phyloP scores from a whole-genome alignment of 2,329 filamentous ascomycete genomes.

The Drechslerella coelobrocha region DNA sequence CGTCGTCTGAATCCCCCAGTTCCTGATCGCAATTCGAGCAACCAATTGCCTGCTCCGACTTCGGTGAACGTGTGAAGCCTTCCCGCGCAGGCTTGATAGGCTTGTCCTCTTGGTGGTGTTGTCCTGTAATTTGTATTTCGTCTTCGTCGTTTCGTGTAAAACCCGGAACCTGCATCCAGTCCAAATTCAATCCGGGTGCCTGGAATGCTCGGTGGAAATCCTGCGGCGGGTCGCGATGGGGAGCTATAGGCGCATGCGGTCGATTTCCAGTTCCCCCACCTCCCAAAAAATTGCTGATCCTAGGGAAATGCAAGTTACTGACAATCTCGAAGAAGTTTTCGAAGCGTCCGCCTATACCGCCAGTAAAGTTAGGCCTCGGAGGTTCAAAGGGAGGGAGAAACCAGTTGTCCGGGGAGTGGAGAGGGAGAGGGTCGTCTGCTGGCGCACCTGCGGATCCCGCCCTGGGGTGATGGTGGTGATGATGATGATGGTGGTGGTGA shows the following conservation, averaged over 20 bases:
- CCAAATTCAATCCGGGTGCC: conserved; percentile 54
- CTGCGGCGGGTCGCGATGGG: conserved; percentile 54
- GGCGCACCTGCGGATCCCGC: conserved; percentile 51
- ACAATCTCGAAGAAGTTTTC: conserved; percentile 36
- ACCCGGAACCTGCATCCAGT: conserved; percentile 54
- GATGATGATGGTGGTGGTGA: conserved; percentile 32
- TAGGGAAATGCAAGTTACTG: conserved; percentile 51
- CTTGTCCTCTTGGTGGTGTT: conserved; percentile 63
- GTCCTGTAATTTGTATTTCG: conserved; percentile 59
- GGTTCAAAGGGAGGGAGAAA: conserved; percentile 46
- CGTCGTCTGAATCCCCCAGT: conserved; percentile 71
- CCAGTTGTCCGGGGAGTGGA: conserved; percentile 44
- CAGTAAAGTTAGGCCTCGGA: conserved; percentile 51
- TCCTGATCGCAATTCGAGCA: conserved; percentile 89
- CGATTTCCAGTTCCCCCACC: conserved; percentile 5
- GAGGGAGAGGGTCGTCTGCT: conserved; percentile 24
- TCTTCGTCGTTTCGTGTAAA: conserved; percentile 57
- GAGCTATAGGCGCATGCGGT: conserved; percentile 51
- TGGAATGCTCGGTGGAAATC: conserved; percentile 48
- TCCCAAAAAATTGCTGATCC: conserved; percentile 25
- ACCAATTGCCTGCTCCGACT: conserved; percentile 74
- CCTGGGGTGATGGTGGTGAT: conserved; percentile 27
- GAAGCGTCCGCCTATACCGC: conserved; percentile 48
- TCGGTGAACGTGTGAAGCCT: conserved; percentile 82
- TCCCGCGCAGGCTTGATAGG: conserved; percentile 69